Base-by-base conservation (phyloP, 2,329 filamentous ascomycete genomes). In the Penicillium psychrosexuale region DNA sequence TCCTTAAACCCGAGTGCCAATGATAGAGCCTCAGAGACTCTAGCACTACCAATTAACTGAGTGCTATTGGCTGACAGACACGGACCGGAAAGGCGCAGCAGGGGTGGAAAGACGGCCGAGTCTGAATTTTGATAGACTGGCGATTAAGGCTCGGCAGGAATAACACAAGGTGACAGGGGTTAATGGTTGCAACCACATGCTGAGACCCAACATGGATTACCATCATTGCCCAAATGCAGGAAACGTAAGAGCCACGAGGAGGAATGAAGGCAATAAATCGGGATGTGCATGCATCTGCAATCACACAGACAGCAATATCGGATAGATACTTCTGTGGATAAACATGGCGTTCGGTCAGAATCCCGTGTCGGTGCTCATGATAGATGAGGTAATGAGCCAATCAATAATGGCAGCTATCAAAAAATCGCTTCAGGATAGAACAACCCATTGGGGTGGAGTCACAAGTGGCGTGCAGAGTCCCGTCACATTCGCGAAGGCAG, bases 11-110 rank as follows among this genome's bases (percentile, higher is more conserved):
- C 59, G 62, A 39, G 64, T 64, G 61, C 66, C 69, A 72, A 67
- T 72, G 57, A 61, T 64, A 61, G 57, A 60, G 55, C 62, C 55
- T 61, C 61, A 67, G 59, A 69, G 64, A 69, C 66, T 64, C 66
- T 61, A 66, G 52, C 60, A 59, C 67, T 62, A 67, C 68, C 69
- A 71, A 69, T 60, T 61, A 50, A 44, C 42, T 55, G 53, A 64
- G 57, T 56, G 63, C 44, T 45, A 64, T 67, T 70, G 64, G 64
- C 58, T 59, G 56, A 61, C 53, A 61, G 51, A 36, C 55, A 65
- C 59, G 53, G 63, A 63, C 64, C 64, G 66, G 67, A 62, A 67
- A 60, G 60, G 57, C 62, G 65, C 63, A 66, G 64, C 66, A 62
- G 58, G 52, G 55, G 53, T 65, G 56, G 56, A 56, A 61, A 56